Conservation (phyloP, 139 green algal genomes). For the Chlamydomonas sp. region DNA sequence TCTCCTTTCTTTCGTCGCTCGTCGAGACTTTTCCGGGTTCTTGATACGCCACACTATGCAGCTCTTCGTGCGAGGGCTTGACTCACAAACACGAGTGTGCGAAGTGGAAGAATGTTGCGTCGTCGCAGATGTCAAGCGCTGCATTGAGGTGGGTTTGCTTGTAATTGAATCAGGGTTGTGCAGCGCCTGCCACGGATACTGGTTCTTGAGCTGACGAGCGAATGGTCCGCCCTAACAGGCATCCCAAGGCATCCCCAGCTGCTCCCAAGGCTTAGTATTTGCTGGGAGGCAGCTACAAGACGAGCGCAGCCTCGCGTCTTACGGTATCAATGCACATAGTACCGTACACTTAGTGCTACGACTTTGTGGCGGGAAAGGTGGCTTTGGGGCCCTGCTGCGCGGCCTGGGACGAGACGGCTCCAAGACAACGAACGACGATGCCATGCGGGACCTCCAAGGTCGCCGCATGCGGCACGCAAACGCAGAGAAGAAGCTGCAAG, state of each 20-base stretch:
- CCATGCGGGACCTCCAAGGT: constrained; percentile 91
- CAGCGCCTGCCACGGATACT: neutral
- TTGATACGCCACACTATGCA: constrained; percentile 53
- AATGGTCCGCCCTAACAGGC: neutral
- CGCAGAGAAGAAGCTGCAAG: constrained; percentile 83
- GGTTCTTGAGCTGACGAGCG: neutral
- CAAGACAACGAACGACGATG: constrained; percentile 92
- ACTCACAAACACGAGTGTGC: constrained; percentile 34
- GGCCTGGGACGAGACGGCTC: constrained; percentile 84
- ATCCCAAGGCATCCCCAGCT: neutral
- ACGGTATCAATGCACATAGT: constrained; percentile 24
- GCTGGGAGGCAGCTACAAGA: constrained; percentile 37
- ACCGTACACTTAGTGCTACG: constrained; percentile 66
- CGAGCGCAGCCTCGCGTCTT: constrained; percentile 31
- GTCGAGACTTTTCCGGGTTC: too few relatives aligned
- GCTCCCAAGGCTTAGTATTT: constrained; percentile 15
- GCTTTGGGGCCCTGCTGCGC: constrained; percentile 95
- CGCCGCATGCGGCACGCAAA: constrained; percentile 78
- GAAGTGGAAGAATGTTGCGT: constrained; percentile 28
- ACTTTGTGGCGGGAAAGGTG: constrained; percentile 87
- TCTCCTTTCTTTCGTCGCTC: too few relatives aligned
- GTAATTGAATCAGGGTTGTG: neutral
- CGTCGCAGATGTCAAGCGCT: constrained; percentile 56
- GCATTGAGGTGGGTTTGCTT: constrained; percentile 54
- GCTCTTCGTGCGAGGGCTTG: constrained; percentile 63